Evolutionary conservation across 2,329 filamentous ascomycete genomes (phyloP).

Genomic region (Hortaea sp.): DNA sequence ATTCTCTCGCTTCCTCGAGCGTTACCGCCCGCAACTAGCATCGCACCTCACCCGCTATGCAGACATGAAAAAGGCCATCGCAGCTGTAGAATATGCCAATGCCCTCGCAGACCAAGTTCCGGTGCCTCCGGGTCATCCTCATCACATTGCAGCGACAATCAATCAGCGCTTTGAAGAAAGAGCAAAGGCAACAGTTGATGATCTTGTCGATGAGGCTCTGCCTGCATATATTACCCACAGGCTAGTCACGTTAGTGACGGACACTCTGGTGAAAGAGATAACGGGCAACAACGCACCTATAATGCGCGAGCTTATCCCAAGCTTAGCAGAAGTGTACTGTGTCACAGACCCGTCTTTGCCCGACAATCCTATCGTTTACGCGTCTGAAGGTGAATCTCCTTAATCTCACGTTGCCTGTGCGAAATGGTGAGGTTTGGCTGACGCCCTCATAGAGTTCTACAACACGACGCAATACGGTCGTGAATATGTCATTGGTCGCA

Average conservation of each 20-base stretch:
- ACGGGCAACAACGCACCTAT: slow-evolving; percentile 31
- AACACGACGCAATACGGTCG: slow-evolving; percentile 32
- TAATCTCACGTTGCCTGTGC: neutral
- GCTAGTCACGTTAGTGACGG: slow-evolving; percentile 30
- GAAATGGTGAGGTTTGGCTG: neutral
- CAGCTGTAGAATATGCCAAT: slow-evolving; percentile 36
- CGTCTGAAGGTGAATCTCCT: slow-evolving; percentile 26
- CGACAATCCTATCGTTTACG: slow-evolving; percentile 38
- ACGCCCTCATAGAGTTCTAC: slow-evolving; percentile 29
- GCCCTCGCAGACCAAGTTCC: slow-evolving; percentile 28
- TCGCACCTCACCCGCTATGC: slow-evolving; percentile 29
- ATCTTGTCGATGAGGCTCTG: slow-evolving; percentile 31
- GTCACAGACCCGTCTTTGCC: slow-evolving; percentile 32
- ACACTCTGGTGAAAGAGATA: slow-evolving; percentile 34
- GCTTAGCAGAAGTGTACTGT: slow-evolving; percentile 37
- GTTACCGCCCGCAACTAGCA: slow-evolving; percentile 28
- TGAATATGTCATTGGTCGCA: slow-evolving; percentile 34
- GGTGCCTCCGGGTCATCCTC: slow-evolving; percentile 14
- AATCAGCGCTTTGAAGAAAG: slow-evolving; percentile 29
- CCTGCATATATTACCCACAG: slow-evolving; percentile 34
- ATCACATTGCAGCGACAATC: slow-evolving; percentile 24
- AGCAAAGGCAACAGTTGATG: slow-evolving; percentile 22
- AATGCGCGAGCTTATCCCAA: slow-evolving; percentile 31
- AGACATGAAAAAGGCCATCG: slow-evolving; percentile 32
- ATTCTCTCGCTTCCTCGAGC: slow-evolving; percentile 30